Conservation (phyloP, 2,329 filamentous ascomycete species). For the Macroventuria anomochaeta region DNA sequence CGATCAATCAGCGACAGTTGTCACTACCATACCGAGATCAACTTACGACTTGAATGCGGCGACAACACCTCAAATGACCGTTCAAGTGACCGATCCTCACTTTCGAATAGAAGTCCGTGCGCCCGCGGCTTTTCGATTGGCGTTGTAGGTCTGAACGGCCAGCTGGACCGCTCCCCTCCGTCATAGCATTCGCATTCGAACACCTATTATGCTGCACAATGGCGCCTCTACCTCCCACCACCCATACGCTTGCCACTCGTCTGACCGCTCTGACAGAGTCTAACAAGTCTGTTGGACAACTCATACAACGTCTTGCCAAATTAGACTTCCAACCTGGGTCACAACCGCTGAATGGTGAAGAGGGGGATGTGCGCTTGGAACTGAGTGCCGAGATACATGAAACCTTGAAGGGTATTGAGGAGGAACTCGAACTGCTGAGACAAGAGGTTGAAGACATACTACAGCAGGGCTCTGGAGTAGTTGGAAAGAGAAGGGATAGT, state of each 20-base stretch:
- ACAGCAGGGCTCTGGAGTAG: constrained; percentile 43
- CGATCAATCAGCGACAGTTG: neutral
- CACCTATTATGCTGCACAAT: constrained; percentile 39
- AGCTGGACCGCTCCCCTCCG: constrained; percentile 30
- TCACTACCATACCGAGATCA: neutral
- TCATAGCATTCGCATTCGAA: constrained; percentile 39
- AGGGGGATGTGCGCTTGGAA: constrained; percentile 72
- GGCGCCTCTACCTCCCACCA: constrained; percentile 45
- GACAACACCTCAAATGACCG: neutral
- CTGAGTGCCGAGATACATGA: constrained; percentile 82
- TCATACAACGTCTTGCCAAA: constrained; percentile 64
- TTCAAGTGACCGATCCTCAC: constrained; percentile 3
- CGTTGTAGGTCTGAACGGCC: constrained; percentile 22
- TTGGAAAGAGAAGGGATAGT: constrained; percentile 54
- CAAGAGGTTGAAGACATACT: constrained; percentile 79
- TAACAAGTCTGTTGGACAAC: constrained; percentile 60
- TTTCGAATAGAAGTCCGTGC: constrained; percentile 30
- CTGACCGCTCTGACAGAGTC: constrained; percentile 61
- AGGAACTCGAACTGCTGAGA: constrained; percentile 79
- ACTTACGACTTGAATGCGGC: neutral
- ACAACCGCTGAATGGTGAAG: constrained; percentile 64
- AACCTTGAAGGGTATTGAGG: constrained; percentile 76
- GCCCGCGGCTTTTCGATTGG: constrained; percentile 12
- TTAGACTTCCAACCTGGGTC: constrained; percentile 68
- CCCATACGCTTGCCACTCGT: constrained; percentile 54